Base-by-base conservation (phyloP, 768 basidiomycete genomes). In the Tricholomella constricta region DNA sequence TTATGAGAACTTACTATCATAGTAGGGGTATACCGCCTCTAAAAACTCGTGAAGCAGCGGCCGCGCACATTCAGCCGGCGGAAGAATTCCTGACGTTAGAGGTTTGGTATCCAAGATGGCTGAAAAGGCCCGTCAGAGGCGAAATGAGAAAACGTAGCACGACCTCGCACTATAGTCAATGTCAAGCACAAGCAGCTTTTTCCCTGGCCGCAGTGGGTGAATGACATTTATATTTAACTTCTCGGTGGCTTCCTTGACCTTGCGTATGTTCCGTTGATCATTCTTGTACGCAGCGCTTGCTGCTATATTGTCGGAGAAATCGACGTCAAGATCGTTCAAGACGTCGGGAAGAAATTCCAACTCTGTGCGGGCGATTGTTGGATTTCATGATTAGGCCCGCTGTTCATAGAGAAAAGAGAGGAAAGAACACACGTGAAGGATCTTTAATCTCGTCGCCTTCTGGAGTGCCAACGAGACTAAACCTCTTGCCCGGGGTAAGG, bases 31-130 rank as follows among this genome's bases (percentile, higher is more conserved):
- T 47, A 91, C 76, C 6, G 80, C 77, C 65, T 89, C 85, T 19
- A 96, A 71, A 63, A 96, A 94, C 64, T 90, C 84, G 65, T 95
- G 94, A 14, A 96, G 73, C 14, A 82, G 76, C 3, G 94, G 94
- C 34, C 94, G 73, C 11, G 89, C 89, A 67, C 92, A 95, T 72
- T 94, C 89, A 3, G 77, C 70, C 1, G 91, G 83, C 14, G 91
- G 91, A 1, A 94, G 71, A 7, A 86, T 84, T 35, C 91, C 90
- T 4, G 84, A 83, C n/a, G 89, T 88, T 27, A 94, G 71, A 3
- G 90, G 91, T 62, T 89, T 90, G 14, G 91, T 91, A 67, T 94
- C 91, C 59, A 91, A 69, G 44, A 93, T 91, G 29, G 90, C 89
- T 91, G 60, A 31, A 15, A 49, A 36, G 27, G n/a, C n/a, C 23